Base-by-base conservation (phyloP, 129 eudicot species). In the Pulicaria dysenterica region DNA sequence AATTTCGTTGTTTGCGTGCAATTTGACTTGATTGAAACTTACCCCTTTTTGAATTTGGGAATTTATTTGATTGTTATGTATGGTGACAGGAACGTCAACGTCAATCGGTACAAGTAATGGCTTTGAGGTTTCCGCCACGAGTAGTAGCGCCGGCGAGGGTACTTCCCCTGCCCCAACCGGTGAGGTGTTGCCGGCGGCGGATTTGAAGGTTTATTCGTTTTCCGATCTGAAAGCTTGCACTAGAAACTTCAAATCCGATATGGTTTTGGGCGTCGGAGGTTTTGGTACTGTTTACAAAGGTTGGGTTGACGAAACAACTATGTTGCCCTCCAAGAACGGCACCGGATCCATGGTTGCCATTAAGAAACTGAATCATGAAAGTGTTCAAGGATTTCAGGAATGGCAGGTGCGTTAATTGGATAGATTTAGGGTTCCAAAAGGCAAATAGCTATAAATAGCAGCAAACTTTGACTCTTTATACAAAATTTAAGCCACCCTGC, bases 251-350 rank as follows among this genome's bases (percentile, higher is more conserved):
- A 88, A 86, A 77, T 49, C 88, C 8, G 96, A 91, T 70, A 82
- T 77, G 54, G 88, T 91, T 47, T 72, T 91, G 77, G 96, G 96
- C 1, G 57, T 84, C 2, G 97, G 97, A 40, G 97, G 97, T 42
- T 91, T 91, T 64, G 97, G 97, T 69, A 91, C 90, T 31, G 96
- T 91, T 8, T 91, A 61, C 65, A 91, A 79, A 56, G 97, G 97
- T 47, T 91, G 97, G 97, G 88, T 91, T 42, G 92, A 88, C 60
- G 86, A 88, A 81, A 83, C 80, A 77, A 90, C 91, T 5, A 70
- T 90, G 58, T 70, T 61, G 43, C 95, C 89, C 7, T 19, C 84
- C 70, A 84, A 74, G 51, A 16, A 12, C 49, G 88, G 92, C 40
- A 81, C 85, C 1, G 89, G 89, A 46, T 58, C 80, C 31, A 60